Evolutionary conservation across 2,329 filamentous ascomycete species (phyloP).

Genomic region (Aspergillus transmontanensis): DNA sequence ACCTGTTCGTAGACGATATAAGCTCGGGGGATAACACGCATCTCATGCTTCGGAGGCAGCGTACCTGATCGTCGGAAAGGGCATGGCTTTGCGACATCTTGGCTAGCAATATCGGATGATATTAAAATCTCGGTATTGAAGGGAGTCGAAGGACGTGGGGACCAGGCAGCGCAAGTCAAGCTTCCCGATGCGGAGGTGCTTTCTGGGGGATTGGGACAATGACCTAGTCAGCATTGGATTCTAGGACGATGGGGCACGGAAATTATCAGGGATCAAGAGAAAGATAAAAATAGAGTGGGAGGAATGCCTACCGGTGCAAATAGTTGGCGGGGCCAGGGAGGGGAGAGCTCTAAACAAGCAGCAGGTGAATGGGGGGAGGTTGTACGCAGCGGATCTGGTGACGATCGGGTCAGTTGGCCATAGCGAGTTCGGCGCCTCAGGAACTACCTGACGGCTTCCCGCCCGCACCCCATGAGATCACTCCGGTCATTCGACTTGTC

Average conservation of each 20-base stretch:
- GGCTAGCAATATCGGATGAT: slow-evolving; percentile 38
- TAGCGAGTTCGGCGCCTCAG: slow-evolving; percentile 2
- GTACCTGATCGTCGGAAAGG: slow-evolving; percentile 96
- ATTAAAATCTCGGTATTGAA: slow-evolving; percentile 6
- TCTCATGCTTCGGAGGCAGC: slow-evolving; percentile 16
- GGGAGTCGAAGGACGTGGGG: slow-evolving; percentile 14
- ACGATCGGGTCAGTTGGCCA: slow-evolving; percentile 15
- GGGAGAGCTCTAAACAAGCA: slow-evolving; percentile 5
- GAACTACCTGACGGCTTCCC: slow-evolving; percentile 7
- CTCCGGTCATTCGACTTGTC: slow-evolving; percentile 16
- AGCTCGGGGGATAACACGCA: slow-evolving; percentile 23
- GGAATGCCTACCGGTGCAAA: slow-evolving; percentile 1
- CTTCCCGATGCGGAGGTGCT: slow-evolving; percentile 23
- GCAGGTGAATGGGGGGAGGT: slow-evolving; percentile 8
- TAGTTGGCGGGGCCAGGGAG: neutral
- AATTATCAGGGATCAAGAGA: neutral
- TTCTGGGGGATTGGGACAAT: slow-evolving; percentile 13
- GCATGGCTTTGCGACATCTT: slow-evolving; percentile 91
- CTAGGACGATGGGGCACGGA: neutral
- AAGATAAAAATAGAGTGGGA: neutral
- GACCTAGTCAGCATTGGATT: slow-evolving; percentile 19
- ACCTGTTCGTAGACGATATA: slow-evolving; percentile 60
- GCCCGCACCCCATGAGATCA: slow-evolving; percentile 7
- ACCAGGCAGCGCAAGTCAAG: slow-evolving; percentile 18
- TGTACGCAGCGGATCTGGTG: slow-evolving; percentile 18